phyloP scores from a whole-genome alignment of 2,329 filamentous ascomycete genomes.

The Pseudogymnoascus sp. region DNA sequence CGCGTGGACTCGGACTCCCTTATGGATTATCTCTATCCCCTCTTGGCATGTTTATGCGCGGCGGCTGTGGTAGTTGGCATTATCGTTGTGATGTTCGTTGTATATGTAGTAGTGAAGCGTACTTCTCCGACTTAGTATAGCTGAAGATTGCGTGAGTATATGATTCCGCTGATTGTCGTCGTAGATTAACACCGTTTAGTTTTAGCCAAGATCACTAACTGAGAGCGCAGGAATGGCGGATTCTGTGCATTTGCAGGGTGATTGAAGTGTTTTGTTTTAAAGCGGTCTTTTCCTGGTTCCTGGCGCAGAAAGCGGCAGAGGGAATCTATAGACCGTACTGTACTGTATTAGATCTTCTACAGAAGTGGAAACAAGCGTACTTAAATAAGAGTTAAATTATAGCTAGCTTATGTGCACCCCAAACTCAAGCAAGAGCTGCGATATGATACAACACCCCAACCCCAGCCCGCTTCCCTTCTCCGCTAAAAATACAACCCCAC shows the following conservation, averaged over 20 bases:
- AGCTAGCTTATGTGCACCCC: not conserved
- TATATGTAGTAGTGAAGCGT: not conserved
- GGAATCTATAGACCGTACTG: not conserved
- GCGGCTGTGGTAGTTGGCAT: not conserved
- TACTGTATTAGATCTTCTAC: not conserved
- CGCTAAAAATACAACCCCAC: not conserved
- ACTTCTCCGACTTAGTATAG: not conserved
- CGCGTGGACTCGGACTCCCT: not conserved
- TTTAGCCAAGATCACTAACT: not conserved
- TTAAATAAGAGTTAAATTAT: not conserved
- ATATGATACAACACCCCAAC: not conserved
- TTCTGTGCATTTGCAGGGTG: not conserved
- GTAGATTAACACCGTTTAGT: not conserved
- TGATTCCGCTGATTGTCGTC: not conserved
- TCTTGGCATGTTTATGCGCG: not conserved
- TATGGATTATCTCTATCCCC: not conserved
- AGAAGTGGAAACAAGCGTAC: not conserved
- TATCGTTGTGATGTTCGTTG: not conserved
- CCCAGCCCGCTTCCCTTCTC: not conserved
- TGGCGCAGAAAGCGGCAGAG: not conserved
- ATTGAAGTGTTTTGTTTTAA: not conserved
- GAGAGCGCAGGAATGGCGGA: not conserved
- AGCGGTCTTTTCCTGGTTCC: not conserved
- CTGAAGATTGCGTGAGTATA: not conserved
- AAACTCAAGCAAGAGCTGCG: not conserved